Conservation (phyloP, 192 early-diverging fungal species). For the Paraglomus brasilianum region DNA sequence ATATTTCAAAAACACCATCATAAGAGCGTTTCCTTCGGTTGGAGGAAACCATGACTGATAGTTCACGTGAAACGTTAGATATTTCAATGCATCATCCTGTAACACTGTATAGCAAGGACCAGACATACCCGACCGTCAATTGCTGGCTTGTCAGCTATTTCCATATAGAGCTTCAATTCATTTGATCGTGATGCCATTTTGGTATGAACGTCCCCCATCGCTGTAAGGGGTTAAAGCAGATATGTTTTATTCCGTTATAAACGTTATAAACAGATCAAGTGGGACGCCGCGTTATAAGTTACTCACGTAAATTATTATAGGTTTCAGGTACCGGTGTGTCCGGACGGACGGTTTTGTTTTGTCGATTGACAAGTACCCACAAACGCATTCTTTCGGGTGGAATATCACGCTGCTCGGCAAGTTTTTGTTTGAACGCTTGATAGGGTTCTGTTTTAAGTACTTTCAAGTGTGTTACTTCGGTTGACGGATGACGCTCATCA, state of each 20-base stretch:
- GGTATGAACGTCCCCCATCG: conserved; percentile 40
- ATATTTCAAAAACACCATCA: conserved; percentile 84
- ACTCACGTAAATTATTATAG: conserved; percentile 49
- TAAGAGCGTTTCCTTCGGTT: conserved; percentile 25
- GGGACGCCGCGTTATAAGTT: background rate
- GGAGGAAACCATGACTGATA: conserved; percentile 15
- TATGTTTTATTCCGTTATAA: conserved; percentile 32
- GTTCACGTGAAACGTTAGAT: background rate
- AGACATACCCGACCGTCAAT: conserved; percentile 29
- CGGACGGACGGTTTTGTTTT: conserved; percentile 89
- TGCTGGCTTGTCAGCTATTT: conserved; percentile 32
- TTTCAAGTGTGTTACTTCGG: conserved; percentile 35
- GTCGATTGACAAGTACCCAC: conserved; percentile 85
- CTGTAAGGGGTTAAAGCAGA: conserved; percentile 43
- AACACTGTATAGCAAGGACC: background rate
- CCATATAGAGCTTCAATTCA: conserved; percentile 42
- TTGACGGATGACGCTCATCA: conserved; percentile 47
- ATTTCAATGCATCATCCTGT: background rate
- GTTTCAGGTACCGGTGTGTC: conserved; percentile 65
- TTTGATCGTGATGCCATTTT: conserved; percentile 37
- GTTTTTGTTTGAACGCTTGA: conserved; percentile 48
- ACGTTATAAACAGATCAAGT: conserved; percentile 4
- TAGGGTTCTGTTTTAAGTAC: conserved; percentile 61
- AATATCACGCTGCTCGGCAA: conserved; percentile 49
- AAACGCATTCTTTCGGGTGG: conserved; percentile 62